Evolutionary conservation across 495 filamentous ascomycete species (phyloP), one percentile per base, ranked within the genome.

Genomic region (Penicillium lagena): DNA sequence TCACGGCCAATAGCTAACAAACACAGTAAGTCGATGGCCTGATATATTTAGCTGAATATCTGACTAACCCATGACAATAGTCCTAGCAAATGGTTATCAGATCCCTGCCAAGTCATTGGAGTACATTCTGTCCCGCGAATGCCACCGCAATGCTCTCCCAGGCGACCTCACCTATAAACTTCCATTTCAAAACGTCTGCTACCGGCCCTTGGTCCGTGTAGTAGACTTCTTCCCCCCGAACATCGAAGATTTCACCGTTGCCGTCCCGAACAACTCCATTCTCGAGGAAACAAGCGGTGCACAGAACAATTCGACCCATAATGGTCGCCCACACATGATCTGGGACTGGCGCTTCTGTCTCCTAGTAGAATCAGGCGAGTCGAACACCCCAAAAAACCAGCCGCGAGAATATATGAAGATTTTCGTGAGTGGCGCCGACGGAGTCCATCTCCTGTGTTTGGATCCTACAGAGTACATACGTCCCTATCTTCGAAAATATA

Each of bases 281-380:
- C 52, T 81, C 7, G 76, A 73, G 3, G 67, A 75, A 29, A 52
- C 58, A 37, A 63, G 67, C 13, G 62, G 57, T 33, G 51, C 22
- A 22, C 22, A 22, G 2, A 22, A 6, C 22, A 22, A 22, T 22
- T 22, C 22, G 22, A 22, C 22, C 9, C 64, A 70, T 15, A 66
- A 57, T 7, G 61, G 63, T 28, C 40, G 38, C 6, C 59, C 56
- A 49, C 44, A 63, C 63, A 30, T 33, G 30, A 39, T 47, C 50
- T 93, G 86, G 87, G 79, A 87, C 56, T 94, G 89, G 89, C 77
- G 79, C 17, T 94, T 95, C 53, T 75, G 72, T 29, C 69, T 95
- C 33, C 68, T 83, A 8, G 77, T 95, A 11, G 82, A 90, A 60
- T 80, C 85, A 46, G 74, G 72, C 0, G 47, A 50, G 43, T 49